Evolutionary conservation across 208 protist species (phyloP).

Genomic region (Acanthamoeba healyi): DNA sequence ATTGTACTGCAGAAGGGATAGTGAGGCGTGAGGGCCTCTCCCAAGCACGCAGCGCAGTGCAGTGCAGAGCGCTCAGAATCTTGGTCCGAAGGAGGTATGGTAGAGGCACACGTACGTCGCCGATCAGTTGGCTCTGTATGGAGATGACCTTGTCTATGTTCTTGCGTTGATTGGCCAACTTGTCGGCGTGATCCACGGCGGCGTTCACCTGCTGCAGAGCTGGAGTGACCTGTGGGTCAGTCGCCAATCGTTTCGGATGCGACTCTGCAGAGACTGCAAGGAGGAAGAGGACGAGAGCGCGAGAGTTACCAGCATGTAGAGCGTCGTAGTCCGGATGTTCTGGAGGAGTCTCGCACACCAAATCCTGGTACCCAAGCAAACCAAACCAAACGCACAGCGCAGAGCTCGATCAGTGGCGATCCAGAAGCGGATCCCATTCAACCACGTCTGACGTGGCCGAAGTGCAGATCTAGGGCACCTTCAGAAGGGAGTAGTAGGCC

Average conservation of each 20-base stretch:
- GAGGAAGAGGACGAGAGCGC: too few species aligned
- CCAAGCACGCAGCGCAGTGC: neutral
- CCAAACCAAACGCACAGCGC: too few species aligned
- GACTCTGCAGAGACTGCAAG: too few species aligned
- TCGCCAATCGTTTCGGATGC: too few species aligned
- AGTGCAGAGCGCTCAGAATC: too few species aligned
- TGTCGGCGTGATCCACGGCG: constrained; percentile 61
- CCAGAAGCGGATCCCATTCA: too few species aligned
- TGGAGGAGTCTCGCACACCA: constrained; percentile 22
- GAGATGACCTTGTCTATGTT: constrained; percentile 74
- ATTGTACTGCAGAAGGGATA: constrained; percentile 1
- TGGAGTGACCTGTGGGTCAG: too few species aligned
- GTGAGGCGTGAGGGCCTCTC: neutral
- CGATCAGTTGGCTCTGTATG: constrained; percentile 71
- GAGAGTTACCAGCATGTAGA: constrained; percentile 64
- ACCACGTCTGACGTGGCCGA: neutral
- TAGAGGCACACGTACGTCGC: constrained; percentile 8
- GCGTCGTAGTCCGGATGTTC: constrained; percentile 48
- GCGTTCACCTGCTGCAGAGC: constrained; percentile 64
- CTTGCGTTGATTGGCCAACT: constrained; percentile 75
- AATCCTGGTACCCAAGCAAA: too few species aligned
- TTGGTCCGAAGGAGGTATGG: too few species aligned
- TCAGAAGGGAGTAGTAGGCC: constrained; percentile 53
- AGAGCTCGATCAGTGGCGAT: neutral
- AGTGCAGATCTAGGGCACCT: neutral